Conservation (phyloP, 495 filamentous ascomycete genomes). For the Daldinia vernicosa region DNA sequence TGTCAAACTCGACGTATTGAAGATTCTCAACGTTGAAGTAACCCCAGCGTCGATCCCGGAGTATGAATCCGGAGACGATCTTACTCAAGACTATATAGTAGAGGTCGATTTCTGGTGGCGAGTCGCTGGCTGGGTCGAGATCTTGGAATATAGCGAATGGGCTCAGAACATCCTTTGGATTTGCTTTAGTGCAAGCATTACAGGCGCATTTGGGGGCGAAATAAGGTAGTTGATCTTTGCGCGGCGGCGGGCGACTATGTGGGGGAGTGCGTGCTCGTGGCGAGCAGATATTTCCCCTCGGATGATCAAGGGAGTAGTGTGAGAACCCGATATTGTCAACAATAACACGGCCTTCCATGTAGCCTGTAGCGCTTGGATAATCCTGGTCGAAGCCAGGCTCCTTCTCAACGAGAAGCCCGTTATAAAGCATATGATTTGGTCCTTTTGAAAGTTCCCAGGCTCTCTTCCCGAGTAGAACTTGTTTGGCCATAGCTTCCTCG, state of each 20-base stretch:
- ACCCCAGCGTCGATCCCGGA: constrained; percentile 52
- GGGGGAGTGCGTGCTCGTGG: neutral
- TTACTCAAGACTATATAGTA: constrained; percentile 48
- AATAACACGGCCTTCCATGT: neutral
- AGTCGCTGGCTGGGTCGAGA: neutral
- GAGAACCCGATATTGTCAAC: neutral
- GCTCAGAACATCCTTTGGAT: neutral
- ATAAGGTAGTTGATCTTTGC: neutral
- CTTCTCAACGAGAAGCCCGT: neutral
- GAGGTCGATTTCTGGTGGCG: constrained; percentile 34
- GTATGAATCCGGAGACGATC: constrained; percentile 50
- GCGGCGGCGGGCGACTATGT: neutral
- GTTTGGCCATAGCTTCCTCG: neutral
- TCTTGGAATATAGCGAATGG: neutral
- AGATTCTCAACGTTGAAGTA: constrained; percentile 41
- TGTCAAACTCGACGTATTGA: constrained; percentile 39
- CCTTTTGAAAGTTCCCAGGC: neutral
- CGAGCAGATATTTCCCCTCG: neutral
- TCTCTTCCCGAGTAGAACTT: neutral
- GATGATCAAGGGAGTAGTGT: neutral
- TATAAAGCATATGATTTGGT: neutral
- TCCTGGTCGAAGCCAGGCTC: neutral
- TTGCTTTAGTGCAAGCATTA: neutral
- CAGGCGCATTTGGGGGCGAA: neutral
- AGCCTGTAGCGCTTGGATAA: neutral